Evolutionary conservation across 129 eudicot species (phyloP), one percentile per base, ranked within the genome.

Genomic region (Dittrichia graveolens): DNA sequence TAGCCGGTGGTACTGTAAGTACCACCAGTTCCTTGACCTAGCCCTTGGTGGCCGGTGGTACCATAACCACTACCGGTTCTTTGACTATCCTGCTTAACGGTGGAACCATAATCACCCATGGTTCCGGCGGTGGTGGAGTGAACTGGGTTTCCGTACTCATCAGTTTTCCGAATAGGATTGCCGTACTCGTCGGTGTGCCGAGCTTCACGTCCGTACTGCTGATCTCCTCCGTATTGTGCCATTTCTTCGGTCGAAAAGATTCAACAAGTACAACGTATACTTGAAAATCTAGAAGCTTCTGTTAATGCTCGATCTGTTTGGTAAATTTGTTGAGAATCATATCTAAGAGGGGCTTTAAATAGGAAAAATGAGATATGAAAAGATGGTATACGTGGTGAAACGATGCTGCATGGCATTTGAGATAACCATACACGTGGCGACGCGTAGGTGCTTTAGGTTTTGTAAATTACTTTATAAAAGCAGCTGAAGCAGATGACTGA

Each of bases 221-320:
- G 46, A 16, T 69, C 31, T 24, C 74, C 77, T 48, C 88, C 86
- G 54, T 87, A 75, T 38, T 80, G 81, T 2, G 95, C 95, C 95
- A 88, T 88, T 45, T 67, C 67, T 12, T 40, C 41, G 19, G 18
- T 3, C 16, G 5, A 38, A 46, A 65, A 16, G 70, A 14, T 9
- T 43, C 4, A 45, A 68, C 37, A 18, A 31, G 42, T 48, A 57
- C 15, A 50, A 5, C 4, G 0, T 4, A 59, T 34, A 18, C 50
- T 71, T 9, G 41, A 24, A 24, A 24, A 24, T 24, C 1, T 39
- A 18, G 3, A 12, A 41, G 14, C 56, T 63, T 64, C 5, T 75
- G 5, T 19, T 77, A 39, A 24, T 24, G 31, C 39, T 19, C n/a
- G n/a, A n/a, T n/a, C 0, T n/a, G 45, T 72, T 64, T 69, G 73